Conservation (phyloP, 257 asterid species). For the Nemophila menziesii region DNA sequence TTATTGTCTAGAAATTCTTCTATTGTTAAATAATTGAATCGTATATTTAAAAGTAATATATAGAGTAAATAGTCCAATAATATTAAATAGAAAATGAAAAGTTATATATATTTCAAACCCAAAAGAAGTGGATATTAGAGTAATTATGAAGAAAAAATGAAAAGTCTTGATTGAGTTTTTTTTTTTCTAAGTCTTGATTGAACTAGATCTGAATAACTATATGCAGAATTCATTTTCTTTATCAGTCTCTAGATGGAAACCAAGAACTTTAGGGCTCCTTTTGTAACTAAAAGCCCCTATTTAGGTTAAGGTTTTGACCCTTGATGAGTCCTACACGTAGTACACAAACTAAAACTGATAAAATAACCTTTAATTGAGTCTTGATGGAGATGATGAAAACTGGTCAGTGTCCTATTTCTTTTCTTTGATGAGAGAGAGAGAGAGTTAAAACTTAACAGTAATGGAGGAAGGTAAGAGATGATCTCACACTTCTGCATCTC, state of each 20-base stretch:
- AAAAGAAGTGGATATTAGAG: too few relatives aligned
- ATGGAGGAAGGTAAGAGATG: slow-evolving; percentile 31
- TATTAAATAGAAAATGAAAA: too few relatives aligned
- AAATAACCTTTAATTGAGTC: slow-evolving; percentile 3
- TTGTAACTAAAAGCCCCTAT: slow-evolving; percentile 22
- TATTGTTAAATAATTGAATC: too few relatives aligned
- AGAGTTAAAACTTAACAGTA: slow-evolving; percentile 9
- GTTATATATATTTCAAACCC: too few relatives aligned
- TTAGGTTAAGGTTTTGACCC: slow-evolving; percentile 20
- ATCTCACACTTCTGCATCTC: slow-evolving; percentile 29
- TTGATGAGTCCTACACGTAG: neutral
- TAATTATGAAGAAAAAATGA: too few relatives aligned
- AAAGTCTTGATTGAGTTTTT: too few relatives aligned
- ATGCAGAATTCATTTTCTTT: neutral
- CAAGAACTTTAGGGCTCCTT: neutral
- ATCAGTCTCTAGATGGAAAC: neutral
- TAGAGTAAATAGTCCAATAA: too few relatives aligned
- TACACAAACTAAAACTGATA: neutral
- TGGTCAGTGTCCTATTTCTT: slow-evolving; percentile 21
- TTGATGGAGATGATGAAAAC: slow-evolving; percentile 18
- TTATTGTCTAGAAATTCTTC: too few relatives aligned
- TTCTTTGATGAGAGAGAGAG: slow-evolving; percentile 15
- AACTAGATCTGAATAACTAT: neutral
- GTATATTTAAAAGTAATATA: too few relatives aligned
- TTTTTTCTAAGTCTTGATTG: neutral